Base-by-base conservation (phyloP, 2,329 filamentous ascomycete species). In the Fusarium sp. region DNA sequence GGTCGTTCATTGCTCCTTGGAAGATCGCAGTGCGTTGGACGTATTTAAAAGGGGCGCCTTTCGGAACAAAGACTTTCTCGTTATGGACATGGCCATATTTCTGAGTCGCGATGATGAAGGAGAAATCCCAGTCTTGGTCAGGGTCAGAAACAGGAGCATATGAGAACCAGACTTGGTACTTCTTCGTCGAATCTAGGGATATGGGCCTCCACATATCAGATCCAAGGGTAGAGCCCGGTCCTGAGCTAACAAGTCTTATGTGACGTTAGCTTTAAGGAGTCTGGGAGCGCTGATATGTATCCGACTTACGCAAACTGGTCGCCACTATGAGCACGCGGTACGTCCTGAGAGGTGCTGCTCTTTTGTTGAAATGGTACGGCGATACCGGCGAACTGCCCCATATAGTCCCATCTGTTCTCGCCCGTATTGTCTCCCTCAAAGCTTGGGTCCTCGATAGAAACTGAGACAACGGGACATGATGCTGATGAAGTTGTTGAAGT, bases 11-110 rank as follows among this genome's bases (percentile, higher is more conserved):
- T 26, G 26, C 33, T 17, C 42, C 51, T 41, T 24, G 26, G 7
- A 66, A 38, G 39, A 66, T 28, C 11, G 44, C 26, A n/a, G 31
- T 51, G 20, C 45, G n/a, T 22, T 58, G 42, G 22, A 36, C 36
- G 26, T 66, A 66, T 33, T 48, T 24, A 12, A 66, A 65, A 22
- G 64, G 60, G 7, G 44, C 35, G 5, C 60, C 60, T 13, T 65
- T 65, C 10, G 63, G 36, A 13, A 65, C 38, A 20, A 12, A 14
- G 8, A 57, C 31, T 10, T 6, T 26, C 31, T 65, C 42, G 14
- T 20, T 49, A 11, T 36, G 41, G 15, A 33, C 49, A 12, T 44
- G 42, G 8, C 60, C 60, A 38, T 18, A 4, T 17, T 13, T 42
- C 20, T 41, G 31, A 7, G 60, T 66, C 24, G 24, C 18, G 10